Evolutionary conservation across 1,284 basidiomycete species (phyloP).

Genomic region (Ustilago tritici): DNA sequence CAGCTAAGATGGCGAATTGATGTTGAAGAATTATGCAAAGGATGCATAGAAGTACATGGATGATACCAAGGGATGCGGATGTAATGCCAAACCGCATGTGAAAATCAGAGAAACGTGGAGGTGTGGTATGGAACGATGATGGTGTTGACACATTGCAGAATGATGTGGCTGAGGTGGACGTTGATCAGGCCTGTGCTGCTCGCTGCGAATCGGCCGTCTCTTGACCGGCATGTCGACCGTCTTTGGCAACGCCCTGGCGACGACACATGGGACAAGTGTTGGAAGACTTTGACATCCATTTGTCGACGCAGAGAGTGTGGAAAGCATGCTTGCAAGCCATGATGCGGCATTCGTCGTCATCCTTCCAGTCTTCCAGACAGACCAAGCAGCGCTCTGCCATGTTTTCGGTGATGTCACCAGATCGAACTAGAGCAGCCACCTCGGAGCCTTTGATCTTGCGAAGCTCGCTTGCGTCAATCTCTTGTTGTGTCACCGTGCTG

Average conservation of each 20-base stretch:
- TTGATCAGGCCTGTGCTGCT: slow-evolving; percentile 28
- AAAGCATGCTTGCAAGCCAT: slow-evolving; percentile 64
- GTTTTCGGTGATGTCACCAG: slow-evolving; percentile 62
- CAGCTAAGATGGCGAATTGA: not conserved
- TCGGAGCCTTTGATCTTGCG: slow-evolving; percentile 45
- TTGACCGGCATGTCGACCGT: slow-evolving; percentile 43
- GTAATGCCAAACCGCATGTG: not conserved
- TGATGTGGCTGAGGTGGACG: slow-evolving; percentile 1
- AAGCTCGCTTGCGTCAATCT: slow-evolving; percentile 61
- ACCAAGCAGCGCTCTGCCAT: slow-evolving; percentile 65
- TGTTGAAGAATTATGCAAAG: not conserved
- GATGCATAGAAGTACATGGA: slow-evolving; percentile 42
- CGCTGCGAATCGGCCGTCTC: slow-evolving; percentile 46
- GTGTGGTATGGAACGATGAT: not conserved
- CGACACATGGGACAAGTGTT: slow-evolving; percentile 64
- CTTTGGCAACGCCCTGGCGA: slow-evolving; percentile 50
- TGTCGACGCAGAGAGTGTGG: slow-evolving; percentile 60
- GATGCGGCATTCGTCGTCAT: slow-evolving; percentile 58
- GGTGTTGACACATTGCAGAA: not conserved
- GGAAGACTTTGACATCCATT: slow-evolving; percentile 59
- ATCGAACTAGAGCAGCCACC: slow-evolving; percentile 32
- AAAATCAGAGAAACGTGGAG: not conserved
- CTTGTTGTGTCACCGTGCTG: slow-evolving; percentile 57
- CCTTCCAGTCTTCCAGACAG: slow-evolving; percentile 66
- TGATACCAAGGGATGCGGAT: slow-evolving; percentile 5